A percentile compares a stretch with the other conserved stretches of the same genome.
These are phyloP conservation scores for Amphibolis antarctica DNA, from an alignment of 106 monocot genomes.

Conservation along the genomic window DNA sequence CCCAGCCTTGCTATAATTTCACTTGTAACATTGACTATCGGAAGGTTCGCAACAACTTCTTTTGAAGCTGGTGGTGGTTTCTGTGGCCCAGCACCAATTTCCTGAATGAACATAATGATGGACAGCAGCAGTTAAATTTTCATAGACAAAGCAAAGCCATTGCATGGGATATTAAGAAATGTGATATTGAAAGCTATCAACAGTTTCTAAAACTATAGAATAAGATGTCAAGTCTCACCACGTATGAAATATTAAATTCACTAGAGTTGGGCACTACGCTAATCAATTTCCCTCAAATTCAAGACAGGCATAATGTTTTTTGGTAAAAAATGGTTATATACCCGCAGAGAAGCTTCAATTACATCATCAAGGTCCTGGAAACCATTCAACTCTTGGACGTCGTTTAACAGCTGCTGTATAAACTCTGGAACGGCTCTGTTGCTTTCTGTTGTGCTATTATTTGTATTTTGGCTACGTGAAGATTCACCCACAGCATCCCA, in stretches of 20 bases:
- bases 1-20: conserved; percentile 61
- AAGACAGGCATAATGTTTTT: not conserved
- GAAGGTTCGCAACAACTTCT: conserved; percentile 84
- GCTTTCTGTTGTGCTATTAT: conserved; percentile 11
- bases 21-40: conserved; percentile 56
- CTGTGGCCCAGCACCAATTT: conserved; percentile 54
- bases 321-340: conserved; percentile 5
- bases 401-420: conserved; percentile 47
- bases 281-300: too few species aligned
- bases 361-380: conserved; percentile 52
- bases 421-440: conserved; percentile 26
- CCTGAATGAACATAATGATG: conserved; percentile 23
- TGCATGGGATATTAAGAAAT: too few species aligned
- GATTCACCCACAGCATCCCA: conserved; percentile 39
- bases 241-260: not conserved
- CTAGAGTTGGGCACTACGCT: not conserved
- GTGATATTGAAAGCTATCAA: too few species aligned
- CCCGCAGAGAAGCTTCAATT: conserved; percentile 87
- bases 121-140: not conserved
- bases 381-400: conserved; percentile 31
- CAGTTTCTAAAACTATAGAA: too few species aligned
- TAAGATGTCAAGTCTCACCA: too few species aligned
- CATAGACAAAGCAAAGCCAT: not conserved
- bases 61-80: conserved; percentile 83
- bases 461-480: conserved; percentile 27